These are phyloP conservation scores for Backusella sp. DNA, from an alignment of 192 early-diverging fungal genomes.

Conservation along the genomic window DNA sequence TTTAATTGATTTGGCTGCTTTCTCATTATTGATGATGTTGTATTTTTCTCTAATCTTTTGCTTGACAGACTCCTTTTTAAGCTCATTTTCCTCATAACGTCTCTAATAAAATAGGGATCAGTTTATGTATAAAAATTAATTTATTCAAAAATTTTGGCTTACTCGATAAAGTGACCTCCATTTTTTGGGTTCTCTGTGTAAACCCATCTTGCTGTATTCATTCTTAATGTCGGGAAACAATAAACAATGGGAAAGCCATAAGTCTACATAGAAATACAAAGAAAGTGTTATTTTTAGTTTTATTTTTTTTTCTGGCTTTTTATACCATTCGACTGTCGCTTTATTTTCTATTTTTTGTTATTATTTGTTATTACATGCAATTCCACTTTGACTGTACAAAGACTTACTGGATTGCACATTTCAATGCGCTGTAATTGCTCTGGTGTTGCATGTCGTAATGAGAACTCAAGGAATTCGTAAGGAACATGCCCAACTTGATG, in stretches of 20 bases:
- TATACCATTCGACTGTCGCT: constrained; percentile 8
- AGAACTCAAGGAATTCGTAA: background rate
- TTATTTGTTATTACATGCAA: background rate
- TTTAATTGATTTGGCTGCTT: constrained; percentile 19
- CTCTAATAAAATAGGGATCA: background rate
- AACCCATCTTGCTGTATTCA: constrained; percentile 1
- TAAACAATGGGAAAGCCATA: constrained; percentile 17
- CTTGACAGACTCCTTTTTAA: background rate
- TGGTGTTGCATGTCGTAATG: background rate
- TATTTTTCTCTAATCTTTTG: constrained; percentile 14
- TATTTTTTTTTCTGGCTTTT: background rate
- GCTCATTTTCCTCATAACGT: constrained; percentile 4
- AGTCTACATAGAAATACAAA: background rate
- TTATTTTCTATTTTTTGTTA: background rate
- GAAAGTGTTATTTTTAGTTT: background rate
- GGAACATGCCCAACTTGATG: constrained; percentile 12
- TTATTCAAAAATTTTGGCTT: background rate
- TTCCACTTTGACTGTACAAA: background rate
- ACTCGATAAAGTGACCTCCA: constrained; percentile 20
- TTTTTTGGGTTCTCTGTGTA: background rate
- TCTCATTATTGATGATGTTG: constrained; percentile 10
- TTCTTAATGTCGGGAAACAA: constrained; percentile 8
- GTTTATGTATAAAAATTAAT: background rate
- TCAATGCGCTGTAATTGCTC: constrained; percentile 17
- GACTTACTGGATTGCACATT: constrained; percentile 13